Percentiles rank a stretch among this genome's conserved stretches.
phyloP scores from a whole-genome alignment of 495 filamentous ascomycete species.

The Penicillium waksmanii region DNA sequence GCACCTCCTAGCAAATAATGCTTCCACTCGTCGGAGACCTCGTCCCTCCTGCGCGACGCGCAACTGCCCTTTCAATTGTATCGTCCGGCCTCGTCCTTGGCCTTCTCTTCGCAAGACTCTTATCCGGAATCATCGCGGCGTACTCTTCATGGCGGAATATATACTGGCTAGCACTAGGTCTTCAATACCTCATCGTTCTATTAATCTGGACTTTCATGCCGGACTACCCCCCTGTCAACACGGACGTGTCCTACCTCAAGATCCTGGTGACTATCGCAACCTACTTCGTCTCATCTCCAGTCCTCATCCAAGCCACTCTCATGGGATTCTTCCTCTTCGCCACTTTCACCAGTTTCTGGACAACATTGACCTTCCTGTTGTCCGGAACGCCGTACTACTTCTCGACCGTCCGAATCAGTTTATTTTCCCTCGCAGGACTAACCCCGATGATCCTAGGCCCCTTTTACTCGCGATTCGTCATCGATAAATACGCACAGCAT shows the following conservation, averaged over 20 bases:
- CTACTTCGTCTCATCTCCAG: conserved; percentile 64
- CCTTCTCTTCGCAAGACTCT: conserved; percentile 73
- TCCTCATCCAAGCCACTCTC: conserved; percentile 68
- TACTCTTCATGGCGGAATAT: conserved; percentile 74
- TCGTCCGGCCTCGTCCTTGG: conserved; percentile 79
- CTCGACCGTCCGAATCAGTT: conserved; percentile 66
- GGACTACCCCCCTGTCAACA: conserved; percentile 78
- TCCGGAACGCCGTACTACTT: conserved; percentile 70
- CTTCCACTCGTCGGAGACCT: conserved; percentile 83
- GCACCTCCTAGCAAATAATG: conserved; percentile 64
- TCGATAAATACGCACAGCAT: conserved; percentile 67
- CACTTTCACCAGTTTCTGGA: conserved; percentile 78
- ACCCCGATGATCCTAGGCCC: conserved; percentile 67
- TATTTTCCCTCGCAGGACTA: conserved; percentile 80
- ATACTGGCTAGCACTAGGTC: conserved; percentile 77
- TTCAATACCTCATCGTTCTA: conserved; percentile 69
- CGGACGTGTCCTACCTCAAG: conserved; percentile 58
- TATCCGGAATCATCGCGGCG: conserved; percentile 74
- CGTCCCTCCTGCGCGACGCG: conserved; percentile 68
- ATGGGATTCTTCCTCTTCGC: conserved; percentile 58
- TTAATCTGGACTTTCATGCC: conserved; percentile 77
- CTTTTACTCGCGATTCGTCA: conserved; percentile 69
- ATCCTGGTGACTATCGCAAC: conserved; percentile 66
- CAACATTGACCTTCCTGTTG: conserved; percentile 80
- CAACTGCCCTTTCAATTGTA: conserved; percentile 70